phyloP scores from a whole-genome alignment of 1,284 basidiomycete species.

The Lignosus rhinocerotis region DNA sequence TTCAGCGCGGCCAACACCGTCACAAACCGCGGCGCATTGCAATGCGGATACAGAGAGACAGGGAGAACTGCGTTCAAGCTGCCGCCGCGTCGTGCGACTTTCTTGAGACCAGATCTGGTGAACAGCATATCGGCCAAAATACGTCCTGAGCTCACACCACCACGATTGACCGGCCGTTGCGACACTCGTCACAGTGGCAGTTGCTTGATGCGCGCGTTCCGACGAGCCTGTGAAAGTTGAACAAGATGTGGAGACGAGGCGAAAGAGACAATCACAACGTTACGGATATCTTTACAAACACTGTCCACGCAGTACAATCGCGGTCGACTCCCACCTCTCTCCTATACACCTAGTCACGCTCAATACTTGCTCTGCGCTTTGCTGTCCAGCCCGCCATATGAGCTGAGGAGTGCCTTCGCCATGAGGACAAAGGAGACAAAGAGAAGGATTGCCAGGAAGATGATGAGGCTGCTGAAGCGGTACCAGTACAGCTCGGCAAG shows the following conservation, averaged over 20 bases:
- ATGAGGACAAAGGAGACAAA: constrained; percentile 18
- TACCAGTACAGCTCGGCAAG: constrained; percentile 38
- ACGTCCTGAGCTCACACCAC: no score
- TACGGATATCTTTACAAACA: constrained; percentile 22
- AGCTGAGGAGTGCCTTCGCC: constrained; percentile 13
- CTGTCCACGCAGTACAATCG: neutral
- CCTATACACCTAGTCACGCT: neutral
- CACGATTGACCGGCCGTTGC: no score
- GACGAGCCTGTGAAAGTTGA: neutral
- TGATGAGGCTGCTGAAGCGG: constrained; percentile 28
- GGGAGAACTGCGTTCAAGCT: no score
- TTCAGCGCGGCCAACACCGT: no score
- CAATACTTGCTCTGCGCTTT: constrained; percentile 17
- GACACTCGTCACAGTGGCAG: no score
- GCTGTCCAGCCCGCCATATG: constrained; percentile 14
- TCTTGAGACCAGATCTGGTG: no score
- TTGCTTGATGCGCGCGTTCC: no score
- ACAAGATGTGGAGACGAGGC: neutral
- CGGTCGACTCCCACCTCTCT: neutral
- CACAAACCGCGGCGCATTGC: no score
- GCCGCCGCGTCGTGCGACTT: no score
- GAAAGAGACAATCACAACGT: constrained; percentile 13
- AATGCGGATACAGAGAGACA: no score
- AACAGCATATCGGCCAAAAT: no score
- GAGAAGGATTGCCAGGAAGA: constrained; percentile 21